A percentile compares a stretch with the other conserved stretches of the same genome.
These are phyloP conservation scores for Dittrichia graveolens DNA, from an alignment of 129 eudicot species.

Conservation along the genomic window DNA sequence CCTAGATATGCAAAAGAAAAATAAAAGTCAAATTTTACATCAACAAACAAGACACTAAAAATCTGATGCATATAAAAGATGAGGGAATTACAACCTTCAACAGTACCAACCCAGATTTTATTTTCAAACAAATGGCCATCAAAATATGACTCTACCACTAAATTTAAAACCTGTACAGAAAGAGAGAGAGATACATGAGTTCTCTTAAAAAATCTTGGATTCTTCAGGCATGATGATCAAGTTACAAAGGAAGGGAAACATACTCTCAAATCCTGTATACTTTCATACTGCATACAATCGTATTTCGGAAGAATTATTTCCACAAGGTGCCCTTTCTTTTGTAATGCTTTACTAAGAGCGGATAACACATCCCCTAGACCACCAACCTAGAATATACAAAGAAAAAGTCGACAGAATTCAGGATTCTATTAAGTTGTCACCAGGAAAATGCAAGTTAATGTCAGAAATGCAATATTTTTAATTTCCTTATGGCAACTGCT, in stretches of 20 bases:
- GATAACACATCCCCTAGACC: conserved; percentile 98
- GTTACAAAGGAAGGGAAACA: conserved; percentile 7
- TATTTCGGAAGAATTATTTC: conserved; percentile 90
- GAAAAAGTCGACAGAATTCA: conserved; percentile 17
- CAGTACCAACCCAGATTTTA: conserved; percentile 94
- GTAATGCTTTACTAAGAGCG: conserved; percentile 92
- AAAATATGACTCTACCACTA: conserved; percentile 81
- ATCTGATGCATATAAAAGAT: conserved; percentile 11
- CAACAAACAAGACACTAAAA: neutral
- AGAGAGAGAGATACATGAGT: conserved; percentile 17
- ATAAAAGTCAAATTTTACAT: neutral
- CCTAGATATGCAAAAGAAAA: conserved; percentile 46
- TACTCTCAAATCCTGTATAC: conserved; percentile 69
- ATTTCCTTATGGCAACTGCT: neutral
- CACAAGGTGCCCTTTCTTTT: conserved; percentile 92
- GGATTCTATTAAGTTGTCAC: neutral
- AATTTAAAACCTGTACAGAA: conserved; percentile 66
- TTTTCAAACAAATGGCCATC: conserved; percentile 79
- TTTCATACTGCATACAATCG: conserved; percentile 89
- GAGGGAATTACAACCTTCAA: conserved; percentile 62
- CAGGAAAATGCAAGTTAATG: conserved; percentile 15
- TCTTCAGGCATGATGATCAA: conserved; percentile 4
- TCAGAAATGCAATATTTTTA: conserved; percentile 1
- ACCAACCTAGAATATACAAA: conserved; percentile 63
- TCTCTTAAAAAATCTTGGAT: neutral